phyloP scores from a whole-genome alignment of 805 yeast genomes.

The Yamadazyma nakazawae region DNA sequence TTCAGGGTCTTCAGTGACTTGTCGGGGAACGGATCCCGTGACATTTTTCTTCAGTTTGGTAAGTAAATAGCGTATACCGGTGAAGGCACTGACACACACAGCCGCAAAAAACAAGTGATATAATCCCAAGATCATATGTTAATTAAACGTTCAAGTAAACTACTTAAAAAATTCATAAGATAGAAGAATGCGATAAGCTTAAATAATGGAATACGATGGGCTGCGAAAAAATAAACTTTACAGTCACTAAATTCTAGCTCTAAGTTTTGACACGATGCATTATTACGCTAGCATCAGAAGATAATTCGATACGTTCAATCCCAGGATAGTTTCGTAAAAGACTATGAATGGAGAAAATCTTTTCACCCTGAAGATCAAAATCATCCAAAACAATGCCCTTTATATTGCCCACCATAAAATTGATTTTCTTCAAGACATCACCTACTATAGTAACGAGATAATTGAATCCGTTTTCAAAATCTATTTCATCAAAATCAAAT shows the following conservation, averaged over 20 bases:
- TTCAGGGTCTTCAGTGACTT: no score
- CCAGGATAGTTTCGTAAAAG: slow-evolving; percentile 30
- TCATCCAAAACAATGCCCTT: slow-evolving; percentile 34
- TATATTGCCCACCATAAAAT: slow-evolving; percentile 31
- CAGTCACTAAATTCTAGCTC: not conserved
- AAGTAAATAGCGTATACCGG: no score
- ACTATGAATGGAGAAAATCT: slow-evolving; percentile 26
- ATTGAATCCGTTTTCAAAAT: slow-evolving; percentile 24
- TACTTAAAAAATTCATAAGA: not conserved
- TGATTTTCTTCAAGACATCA: slow-evolving; percentile 33
- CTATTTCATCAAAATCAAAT: slow-evolving; percentile 25
- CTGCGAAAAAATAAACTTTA: not conserved
- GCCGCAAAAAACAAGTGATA: not conserved
- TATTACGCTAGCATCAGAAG: slow-evolving; percentile 18
- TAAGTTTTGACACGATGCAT: slow-evolving; percentile 12
- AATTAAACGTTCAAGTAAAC: slow-evolving; percentile 11
- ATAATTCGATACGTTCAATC: slow-evolving; percentile 28
- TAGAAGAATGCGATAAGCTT: not conserved
- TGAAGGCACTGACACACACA: not conserved
- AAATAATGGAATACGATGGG: not conserved
- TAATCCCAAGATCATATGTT: slow-evolving; percentile 6
- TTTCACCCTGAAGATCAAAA: slow-evolving; percentile 25
- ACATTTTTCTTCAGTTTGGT: not conserved
- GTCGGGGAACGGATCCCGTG: not conserved
- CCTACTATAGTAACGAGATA: slow-evolving; percentile 28